These are phyloP conservation scores for Aspergillus sparsus DNA, from an alignment of 495 filamentous ascomycete species.

Conservation along the genomic window DNA sequence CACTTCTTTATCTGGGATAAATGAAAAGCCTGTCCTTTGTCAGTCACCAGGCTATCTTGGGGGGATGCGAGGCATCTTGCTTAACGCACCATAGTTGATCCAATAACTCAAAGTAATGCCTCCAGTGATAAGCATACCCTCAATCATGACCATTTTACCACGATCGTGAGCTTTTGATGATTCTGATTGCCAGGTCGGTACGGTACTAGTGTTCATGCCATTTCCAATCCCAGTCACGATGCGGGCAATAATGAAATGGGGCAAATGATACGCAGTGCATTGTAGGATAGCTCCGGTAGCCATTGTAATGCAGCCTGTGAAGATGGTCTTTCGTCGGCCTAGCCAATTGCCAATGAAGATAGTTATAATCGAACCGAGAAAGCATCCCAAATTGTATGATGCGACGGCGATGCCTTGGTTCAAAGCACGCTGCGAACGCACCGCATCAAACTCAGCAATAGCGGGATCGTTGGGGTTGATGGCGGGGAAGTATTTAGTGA, in stretches of 20 bases:
- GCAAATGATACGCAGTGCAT: slow-evolving; percentile 56
- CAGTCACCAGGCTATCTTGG: background rate
- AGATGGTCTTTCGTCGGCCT: slow-evolving; percentile 67
- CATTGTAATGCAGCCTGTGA: slow-evolving; percentile 66
- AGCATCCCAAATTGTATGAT: slow-evolving; percentile 75
- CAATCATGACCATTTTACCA: slow-evolving; percentile 77
- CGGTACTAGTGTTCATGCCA: slow-evolving; percentile 57
- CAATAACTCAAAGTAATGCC: slow-evolving; percentile 72
- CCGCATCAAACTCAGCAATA: slow-evolving; percentile 1
- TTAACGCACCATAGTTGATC: slow-evolving; percentile 60
- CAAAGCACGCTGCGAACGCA: slow-evolving; percentile 28
- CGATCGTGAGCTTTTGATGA: slow-evolving; percentile 67
- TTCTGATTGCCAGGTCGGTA: slow-evolving; percentile 60
- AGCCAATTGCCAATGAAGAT: slow-evolving; percentile 72
- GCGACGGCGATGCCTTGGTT: slow-evolving; percentile 58
- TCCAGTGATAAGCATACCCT: slow-evolving; percentile 65
- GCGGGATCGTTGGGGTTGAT: slow-evolving; percentile 27
- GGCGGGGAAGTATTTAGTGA: slow-evolving; percentile 53
- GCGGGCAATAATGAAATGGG: slow-evolving; percentile 65
- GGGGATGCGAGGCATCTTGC: too few relatives aligned
- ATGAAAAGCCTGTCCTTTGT: slow-evolving; percentile 49
- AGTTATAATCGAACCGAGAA: slow-evolving; percentile 65
- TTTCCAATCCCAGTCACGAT: slow-evolving; percentile 70
- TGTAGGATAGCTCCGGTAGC: slow-evolving; percentile 67
- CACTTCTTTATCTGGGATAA: slow-evolving; percentile 52